Evolutionary conservation across 2,329 filamentous ascomycete genomes (phyloP), one percentile per base, ranked within the genome.

Genomic region (Epichloe uncinata): DNA sequence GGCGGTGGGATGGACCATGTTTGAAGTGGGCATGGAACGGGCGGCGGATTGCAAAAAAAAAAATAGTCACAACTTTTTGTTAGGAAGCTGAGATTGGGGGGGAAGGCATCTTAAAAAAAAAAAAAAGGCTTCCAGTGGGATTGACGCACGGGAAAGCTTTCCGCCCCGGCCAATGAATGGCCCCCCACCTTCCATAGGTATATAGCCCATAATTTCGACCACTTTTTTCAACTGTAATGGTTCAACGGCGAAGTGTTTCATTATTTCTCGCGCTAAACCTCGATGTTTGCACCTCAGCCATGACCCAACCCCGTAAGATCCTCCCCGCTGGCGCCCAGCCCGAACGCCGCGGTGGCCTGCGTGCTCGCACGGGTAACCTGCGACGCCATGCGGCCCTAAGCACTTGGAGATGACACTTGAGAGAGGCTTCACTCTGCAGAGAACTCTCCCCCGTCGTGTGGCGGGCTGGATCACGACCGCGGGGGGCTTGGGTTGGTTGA

Each of bases 381-480:
- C 77, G 81, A 83, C 42, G 67, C 73, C 79, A 73, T 63, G 70
- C 65, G 68, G 68, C 73, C 78, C 68, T 83, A 77, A 81, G 80
- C 76, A 79, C 77, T 48, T 81, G 80, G 76, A 78, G 77, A 78
- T 71, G 61, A 84, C 64, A 60, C 79, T 82, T 79, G 73, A 84
- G 81, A 75, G 79, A 82, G 80, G 80, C 51, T 69, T 83, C 77
- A 84, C 80, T 81, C 78, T 81, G 79, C 80, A 84, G 77, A 82
- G 79, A 66, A 66, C 72, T 80, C 74, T 79, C 77, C 79, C 79
- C 79, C 80, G 77, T 81, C 74, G 74, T 73, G 73, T 83, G 79
- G 81, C 81, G 79, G 70, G 72, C 68, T 79, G 80, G 80, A 84
- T 75, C 66, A 82, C 80, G 78, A 74, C 73, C 71, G 73, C 69